Conservation (phyloP, 2,329 filamentous ascomycete genomes). For the Stemphylium vesicarium region DNA sequence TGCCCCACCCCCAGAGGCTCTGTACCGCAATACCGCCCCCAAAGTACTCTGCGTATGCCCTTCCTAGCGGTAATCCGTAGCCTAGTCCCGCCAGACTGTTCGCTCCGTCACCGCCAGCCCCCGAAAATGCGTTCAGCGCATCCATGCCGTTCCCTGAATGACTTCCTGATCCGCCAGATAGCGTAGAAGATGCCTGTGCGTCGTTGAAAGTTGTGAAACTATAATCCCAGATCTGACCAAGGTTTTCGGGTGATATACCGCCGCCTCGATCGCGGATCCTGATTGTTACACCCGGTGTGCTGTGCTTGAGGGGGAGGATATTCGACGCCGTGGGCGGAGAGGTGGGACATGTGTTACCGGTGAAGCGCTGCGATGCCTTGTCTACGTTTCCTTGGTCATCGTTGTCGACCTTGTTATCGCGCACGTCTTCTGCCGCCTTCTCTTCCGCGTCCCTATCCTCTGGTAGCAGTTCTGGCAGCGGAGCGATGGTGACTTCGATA, state of each 20-base stretch:
- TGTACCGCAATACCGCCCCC: conserved; percentile 95
- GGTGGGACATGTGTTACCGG: conserved; percentile 27
- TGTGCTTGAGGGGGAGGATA: conserved; percentile 54
- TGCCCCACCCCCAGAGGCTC: conserved; percentile 92
- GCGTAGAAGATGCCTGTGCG: conserved; percentile 58
- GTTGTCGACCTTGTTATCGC: conserved; percentile 30
- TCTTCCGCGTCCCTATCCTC: conserved; percentile 24
- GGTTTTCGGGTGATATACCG: conserved; percentile 83
- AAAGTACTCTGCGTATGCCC: conserved; percentile 98
- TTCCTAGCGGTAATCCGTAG: conserved; percentile 86
- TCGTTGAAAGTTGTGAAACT: conserved; percentile 95
- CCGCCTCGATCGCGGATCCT: conserved; percentile 95
- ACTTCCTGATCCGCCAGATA: conserved; percentile 42
- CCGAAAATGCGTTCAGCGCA: conserved; percentile 77
- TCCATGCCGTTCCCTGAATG: conserved; percentile 56
- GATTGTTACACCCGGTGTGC: conserved; percentile 86
- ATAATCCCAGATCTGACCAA: conserved; percentile 93
- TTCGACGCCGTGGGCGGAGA: conserved; percentile 38
- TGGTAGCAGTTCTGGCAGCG: conserved; percentile 59
- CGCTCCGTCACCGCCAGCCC: conserved; percentile 72
- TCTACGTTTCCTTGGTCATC: conserved; percentile 42
- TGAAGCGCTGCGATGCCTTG: conserved; percentile 39
- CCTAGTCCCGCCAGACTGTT: conserved; percentile 86
- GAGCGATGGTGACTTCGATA: conserved; percentile 90
- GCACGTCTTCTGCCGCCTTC: conserved; percentile 14